Evolutionary conservation across 345 rosid genomes (phyloP).

Genomic region (Hibiscus mutabilis): DNA sequence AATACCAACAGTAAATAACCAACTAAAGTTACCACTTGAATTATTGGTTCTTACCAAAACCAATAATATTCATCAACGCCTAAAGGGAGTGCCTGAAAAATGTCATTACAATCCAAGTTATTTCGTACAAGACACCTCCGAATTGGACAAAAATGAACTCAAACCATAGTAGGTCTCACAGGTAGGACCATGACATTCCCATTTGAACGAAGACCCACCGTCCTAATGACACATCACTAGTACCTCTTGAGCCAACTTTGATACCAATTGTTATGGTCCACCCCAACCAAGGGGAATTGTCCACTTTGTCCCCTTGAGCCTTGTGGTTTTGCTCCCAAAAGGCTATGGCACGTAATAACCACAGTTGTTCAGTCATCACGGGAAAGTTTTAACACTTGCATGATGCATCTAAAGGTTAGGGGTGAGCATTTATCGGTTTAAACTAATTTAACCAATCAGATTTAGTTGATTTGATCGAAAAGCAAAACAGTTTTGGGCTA

Average conservation of each 20-base stretch:
- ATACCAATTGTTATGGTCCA: not conserved
- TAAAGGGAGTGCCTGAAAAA: not conserved
- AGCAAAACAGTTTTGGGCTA: not conserved
- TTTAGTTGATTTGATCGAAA: not conserved
- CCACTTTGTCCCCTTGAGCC: not conserved
- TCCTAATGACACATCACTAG: not conserved
- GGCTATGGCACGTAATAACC: not conserved
- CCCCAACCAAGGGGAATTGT: not conserved
- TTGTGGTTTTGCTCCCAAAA: not conserved
- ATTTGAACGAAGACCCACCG: not conserved
- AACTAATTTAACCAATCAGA: not conserved
- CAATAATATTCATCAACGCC: not conserved
- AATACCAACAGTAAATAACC: not conserved
- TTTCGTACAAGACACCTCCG: not conserved
- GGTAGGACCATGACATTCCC: not conserved
- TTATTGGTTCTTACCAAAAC: not conserved
- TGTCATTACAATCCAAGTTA: not conserved
- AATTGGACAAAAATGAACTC: not conserved
- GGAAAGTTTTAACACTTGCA: not conserved
- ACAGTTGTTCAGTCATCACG: not conserved
- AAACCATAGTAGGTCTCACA: not conserved
- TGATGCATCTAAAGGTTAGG: not conserved
- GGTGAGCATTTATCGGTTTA: not conserved
- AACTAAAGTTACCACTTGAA: not conserved
- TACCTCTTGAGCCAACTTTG: not conserved